phyloP scores from a whole-genome alignment of 768 basidiomycete genomes.

The Macrocybe gigantea region DNA sequence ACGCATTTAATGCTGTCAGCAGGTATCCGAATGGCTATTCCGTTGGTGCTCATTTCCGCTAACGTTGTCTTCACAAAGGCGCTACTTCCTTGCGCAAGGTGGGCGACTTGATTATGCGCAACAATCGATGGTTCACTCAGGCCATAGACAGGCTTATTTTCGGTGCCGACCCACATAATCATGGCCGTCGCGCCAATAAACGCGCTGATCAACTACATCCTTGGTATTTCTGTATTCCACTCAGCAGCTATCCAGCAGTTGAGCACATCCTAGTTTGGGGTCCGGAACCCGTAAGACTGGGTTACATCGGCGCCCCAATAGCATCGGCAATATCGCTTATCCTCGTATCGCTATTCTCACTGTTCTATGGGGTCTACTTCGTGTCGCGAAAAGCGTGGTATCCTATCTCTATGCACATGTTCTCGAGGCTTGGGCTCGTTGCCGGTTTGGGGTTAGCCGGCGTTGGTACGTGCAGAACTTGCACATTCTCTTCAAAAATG shows the following conservation, averaged over 20 bases:
- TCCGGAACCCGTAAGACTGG: constrained; percentile 66
- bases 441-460: constrained; percentile 75
- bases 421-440: constrained; percentile 59
- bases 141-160: constrained; percentile 57
- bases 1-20: too few species aligned
- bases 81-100: constrained; percentile 83
- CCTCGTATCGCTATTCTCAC: constrained; percentile 48
- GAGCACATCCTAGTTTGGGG: constrained; percentile 72
- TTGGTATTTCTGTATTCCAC: constrained; percentile 45
- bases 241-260: too few species aligned
- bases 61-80: constrained; percentile 24
- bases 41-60: neutral
- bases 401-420: constrained; percentile 41
- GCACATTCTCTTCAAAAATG: too few species aligned
- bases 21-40: neutral
- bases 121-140: neutral
- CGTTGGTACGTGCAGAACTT: constrained; percentile 24
- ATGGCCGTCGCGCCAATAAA: constrained; percentile 82
- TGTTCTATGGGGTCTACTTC: constrained; percentile 68
- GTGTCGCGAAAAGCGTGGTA: constrained; percentile 59
- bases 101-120: neutral
- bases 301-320: constrained; percentile 89
- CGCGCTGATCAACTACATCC: constrained; percentile 69
- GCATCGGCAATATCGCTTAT: constrained; percentile 72
- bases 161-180: constrained; percentile 79